Base-by-base conservation (phyloP, 2,329 filamentous ascomycete species). In the Paraphoma chrysanthemicola region DNA sequence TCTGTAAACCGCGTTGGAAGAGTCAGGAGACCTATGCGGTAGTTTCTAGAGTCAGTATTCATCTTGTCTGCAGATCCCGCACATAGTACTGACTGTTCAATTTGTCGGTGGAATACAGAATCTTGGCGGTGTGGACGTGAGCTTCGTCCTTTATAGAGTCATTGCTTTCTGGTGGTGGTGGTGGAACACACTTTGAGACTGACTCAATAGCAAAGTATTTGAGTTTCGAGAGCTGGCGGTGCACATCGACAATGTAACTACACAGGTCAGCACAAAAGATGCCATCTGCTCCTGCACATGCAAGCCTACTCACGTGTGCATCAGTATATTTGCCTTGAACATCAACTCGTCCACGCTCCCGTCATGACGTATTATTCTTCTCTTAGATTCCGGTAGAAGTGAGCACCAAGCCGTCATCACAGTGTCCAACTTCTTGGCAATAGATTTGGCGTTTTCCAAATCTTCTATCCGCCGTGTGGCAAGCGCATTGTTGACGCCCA, bases 331-430 rank as follows among this genome's bases (percentile, higher is more conserved):
- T 1, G 90, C 92, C 73, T 94, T 91, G 77, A 96, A 96, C 78
- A 96, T 88, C 85, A 95, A 89, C 77, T 95, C 91, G 72, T 96
- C 92, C 3, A 92, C 82, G 23, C 85, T 83, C 16, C 90, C 89
- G 65, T 89, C 85, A 56, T 85, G 84, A 55, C 85, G 84, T 51
- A 94, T 78, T 17, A 90, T 81, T 57, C 89, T 84, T 51, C 82
- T 82, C 77, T 94, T 94, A 8, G 82, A 82, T 17, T 83, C 80
- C 0, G 92, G 92, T 1, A 96, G 80, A 66, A 93, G 89, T 50
- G 93, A 85, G 56, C 86, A 85, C 90, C 91, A 96, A 70, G 91
- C 92, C 7, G 82, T 82, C 54, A 89, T 81, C 33, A 84, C 81
- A 29, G 84, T 82, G 65, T 87, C 84, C 7, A 56, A 53, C 39